Evolutionary conservation across 495 filamentous ascomycete genomes (phyloP), one percentile per base, ranked within the genome.

Genomic region (Aspergillus coremiiformis): DNA sequence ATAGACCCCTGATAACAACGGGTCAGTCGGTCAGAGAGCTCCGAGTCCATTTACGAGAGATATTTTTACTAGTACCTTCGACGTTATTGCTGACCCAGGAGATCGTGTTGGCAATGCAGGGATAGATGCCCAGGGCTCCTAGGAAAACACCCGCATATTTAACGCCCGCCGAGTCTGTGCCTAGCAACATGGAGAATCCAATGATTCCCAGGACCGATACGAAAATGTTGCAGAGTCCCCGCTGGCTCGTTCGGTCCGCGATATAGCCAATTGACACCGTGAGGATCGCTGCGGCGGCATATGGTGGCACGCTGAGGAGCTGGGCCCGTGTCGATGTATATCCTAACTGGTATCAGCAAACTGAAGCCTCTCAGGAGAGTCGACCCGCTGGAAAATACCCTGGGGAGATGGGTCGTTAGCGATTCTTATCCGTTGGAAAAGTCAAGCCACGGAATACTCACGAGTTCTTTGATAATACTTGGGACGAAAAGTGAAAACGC

Each of bases 401-500:
- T 68, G 21, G 24, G 8, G 4, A 8, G 8, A 8, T 27, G 8
- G 24, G 8, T 27, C 4, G 24, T 27, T 27, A 27, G 24, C 8
- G 24, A 27, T 1, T 53, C 14, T n/a, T 23, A 15, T 52, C 62
- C 39, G 59, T 55, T 15, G 87, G 15, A 2, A 22, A 10, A 33
- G 9, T n/a, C 10, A 5, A 19, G 17, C 26, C 12, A 9, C 10
- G 4, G 8, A 5, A 9, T 32, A 70, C 69, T 65, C 51, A 72
- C 66, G 37, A 74, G 72, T 56, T 84, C 76, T 23, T 63, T 68
- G 60, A 97, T 86, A 63, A 96, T 96, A 27, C 82, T 85, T 1
- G 92, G 92, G 0, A 95, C 76, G 67, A 97, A 96, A 5, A 97
- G 78, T 4, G 85, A 88, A 66, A 96, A 96, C 17, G 86, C 89